These are phyloP conservation scores for Coccinonectria pachysandricola DNA, from an alignment of 2,329 filamentous ascomycete species.

Conservation along the genomic window DNA sequence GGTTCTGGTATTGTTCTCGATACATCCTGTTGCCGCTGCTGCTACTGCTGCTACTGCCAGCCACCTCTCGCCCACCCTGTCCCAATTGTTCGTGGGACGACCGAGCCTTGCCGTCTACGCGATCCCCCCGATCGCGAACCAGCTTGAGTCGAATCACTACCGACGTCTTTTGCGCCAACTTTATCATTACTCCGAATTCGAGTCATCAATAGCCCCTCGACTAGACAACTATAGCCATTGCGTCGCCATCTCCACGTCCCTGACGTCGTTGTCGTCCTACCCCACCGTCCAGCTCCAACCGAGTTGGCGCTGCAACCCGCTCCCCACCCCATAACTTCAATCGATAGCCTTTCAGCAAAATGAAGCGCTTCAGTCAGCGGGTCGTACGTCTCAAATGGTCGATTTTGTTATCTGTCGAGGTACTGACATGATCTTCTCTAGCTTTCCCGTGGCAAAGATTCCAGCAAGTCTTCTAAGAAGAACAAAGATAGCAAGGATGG, in stretches of 20 bases:
- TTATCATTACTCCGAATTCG: no score
- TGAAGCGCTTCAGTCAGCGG: constrained; percentile 97
- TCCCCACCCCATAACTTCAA: constrained; percentile 16
- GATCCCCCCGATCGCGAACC: no score
- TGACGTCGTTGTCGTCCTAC: constrained; percentile 23
- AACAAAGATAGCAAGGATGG: constrained; percentile 65
- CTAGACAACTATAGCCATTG: no score
- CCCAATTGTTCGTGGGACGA: no score
- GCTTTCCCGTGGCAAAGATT: constrained; percentile 84
- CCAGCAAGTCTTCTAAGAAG: constrained; percentile 73
- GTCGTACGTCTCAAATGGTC: constrained; percentile 56
- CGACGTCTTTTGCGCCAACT: no score
- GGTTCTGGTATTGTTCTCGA: no score
- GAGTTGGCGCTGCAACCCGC: constrained; percentile 18
- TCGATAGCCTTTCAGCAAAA: constrained; percentile 49
- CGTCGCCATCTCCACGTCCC: constrained; percentile 15
- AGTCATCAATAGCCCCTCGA: no score
- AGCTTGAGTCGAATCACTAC: no score
- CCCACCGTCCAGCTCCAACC: constrained; percentile 17
- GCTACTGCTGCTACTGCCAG: constrained; percentile 9
- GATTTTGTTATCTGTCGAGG: no score
- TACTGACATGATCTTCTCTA: constrained; percentile 31
- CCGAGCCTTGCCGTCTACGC: no score
- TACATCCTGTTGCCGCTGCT: constrained; percentile 5
- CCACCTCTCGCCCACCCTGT: constrained; percentile 1